These are phyloP conservation scores for Chalaropsis ovoidea DNA, from an alignment of 2,329 filamentous ascomycete genomes.

Conservation along the genomic window DNA sequence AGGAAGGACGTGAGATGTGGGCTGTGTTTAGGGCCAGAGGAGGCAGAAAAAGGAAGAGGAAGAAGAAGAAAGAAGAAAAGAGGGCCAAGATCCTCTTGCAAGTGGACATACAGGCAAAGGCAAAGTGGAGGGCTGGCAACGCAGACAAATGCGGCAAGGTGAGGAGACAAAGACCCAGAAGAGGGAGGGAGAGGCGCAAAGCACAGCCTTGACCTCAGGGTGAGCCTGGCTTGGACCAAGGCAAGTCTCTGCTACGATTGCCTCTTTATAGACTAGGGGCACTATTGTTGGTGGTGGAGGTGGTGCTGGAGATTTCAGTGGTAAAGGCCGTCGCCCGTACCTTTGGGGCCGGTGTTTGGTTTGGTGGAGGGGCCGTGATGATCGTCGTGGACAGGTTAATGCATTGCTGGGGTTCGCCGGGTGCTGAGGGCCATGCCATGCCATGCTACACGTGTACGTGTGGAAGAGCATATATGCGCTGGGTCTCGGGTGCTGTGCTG, in stretches of 20 bases:
- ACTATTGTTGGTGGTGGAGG: not conserved
- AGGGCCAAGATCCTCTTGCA: not conserved
- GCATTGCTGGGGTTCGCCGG: not conserved
- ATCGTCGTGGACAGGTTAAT: not conserved
- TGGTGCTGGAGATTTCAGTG: not conserved
- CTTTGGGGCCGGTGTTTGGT: not conserved
- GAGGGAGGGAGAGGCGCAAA: not conserved
- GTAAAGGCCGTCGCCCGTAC: not conserved
- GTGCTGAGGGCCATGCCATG: no score
- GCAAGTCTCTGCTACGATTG: not conserved
- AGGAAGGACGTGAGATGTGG: not conserved
- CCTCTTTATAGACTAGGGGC: not conserved
- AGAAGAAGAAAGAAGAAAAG: not conserved
- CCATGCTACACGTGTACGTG: no score
- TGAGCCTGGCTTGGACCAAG: conserved; percentile 1
- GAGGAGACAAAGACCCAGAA: not conserved
- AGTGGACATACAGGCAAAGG: not conserved
- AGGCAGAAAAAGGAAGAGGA: no score
- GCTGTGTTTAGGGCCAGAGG: not conserved
- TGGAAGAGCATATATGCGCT: no score
- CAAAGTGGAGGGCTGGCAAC: not conserved
- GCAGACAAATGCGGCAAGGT: not conserved
- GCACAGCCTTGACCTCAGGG: conserved; percentile 1
- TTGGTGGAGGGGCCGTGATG: not conserved
- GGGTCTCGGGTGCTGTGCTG: not conserved